phyloP scores from a whole-genome alignment of 768 basidiomycete species.

The Tulasnella sp. region DNA sequence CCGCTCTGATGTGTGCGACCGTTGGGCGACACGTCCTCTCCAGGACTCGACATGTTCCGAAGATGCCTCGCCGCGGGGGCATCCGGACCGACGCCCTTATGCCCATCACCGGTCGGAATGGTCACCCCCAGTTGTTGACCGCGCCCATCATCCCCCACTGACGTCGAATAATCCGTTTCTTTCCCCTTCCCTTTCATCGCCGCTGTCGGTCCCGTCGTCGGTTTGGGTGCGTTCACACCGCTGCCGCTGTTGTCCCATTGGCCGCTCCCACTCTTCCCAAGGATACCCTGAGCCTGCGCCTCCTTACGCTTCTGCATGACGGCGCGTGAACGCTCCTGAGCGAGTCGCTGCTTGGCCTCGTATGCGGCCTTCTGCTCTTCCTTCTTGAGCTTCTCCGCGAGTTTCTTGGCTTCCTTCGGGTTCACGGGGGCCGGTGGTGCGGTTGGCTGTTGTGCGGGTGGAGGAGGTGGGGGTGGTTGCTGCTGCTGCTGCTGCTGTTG shows the following conservation, averaged over 20 bases:
- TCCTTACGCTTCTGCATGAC: slow-evolving; percentile 80
- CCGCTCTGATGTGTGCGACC: background rate
- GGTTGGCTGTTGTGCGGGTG: slow-evolving; percentile 22
- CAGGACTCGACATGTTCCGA: background rate
- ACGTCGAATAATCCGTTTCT: background rate
- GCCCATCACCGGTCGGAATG: too few relatives aligned
- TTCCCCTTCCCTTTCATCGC: slow-evolving; percentile 4
- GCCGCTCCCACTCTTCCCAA: background rate
- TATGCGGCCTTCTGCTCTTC: slow-evolving; percentile 62
- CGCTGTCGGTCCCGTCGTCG: too few relatives aligned
- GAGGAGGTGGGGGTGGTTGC: slow-evolving; percentile 26
- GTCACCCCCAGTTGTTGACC: too few relatives aligned
- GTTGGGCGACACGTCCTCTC: background rate
- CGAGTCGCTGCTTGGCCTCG: background rate
- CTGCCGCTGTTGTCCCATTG: background rate
- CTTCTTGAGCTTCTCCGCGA: slow-evolving; percentile 60
- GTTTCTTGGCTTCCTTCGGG: slow-evolving; percentile 68
- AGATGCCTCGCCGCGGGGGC: too few relatives aligned
- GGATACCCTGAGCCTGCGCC: slow-evolving; percentile 28
- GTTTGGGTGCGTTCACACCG: too few relatives aligned
- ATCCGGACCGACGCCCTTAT: too few relatives aligned
- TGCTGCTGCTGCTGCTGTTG: background rate
- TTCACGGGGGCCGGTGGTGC: slow-evolving; percentile 33
- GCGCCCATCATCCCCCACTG: too few relatives aligned
- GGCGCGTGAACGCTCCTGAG: slow-evolving; percentile 71